phyloP scores from a whole-genome alignment of 1,284 basidiomycete species.

The Tilletia setariae region DNA sequence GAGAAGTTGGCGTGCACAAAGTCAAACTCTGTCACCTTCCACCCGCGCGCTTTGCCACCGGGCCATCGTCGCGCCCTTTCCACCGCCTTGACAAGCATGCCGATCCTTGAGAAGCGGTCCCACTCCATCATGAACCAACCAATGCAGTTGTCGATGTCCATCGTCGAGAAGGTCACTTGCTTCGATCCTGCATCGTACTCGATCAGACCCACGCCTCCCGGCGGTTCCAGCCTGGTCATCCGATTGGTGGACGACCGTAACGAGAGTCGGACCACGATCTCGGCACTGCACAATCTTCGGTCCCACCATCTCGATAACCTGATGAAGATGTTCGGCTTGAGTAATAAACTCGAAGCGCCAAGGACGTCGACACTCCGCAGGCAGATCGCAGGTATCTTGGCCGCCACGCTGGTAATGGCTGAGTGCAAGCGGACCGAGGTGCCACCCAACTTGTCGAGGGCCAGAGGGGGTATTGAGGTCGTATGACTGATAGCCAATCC shows the following conservation, averaged over 20 bases:
- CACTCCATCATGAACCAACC: constrained; percentile 83
- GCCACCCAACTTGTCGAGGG: not conserved
- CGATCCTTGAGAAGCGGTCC: constrained; percentile 84
- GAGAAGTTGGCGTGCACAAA: constrained; percentile 54
- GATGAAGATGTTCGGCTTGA: constrained; percentile 82
- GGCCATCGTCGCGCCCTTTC: constrained; percentile 11
- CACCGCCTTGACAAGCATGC: constrained; percentile 79
- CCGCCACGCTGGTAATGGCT: not conserved
- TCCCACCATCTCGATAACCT: constrained; percentile 88
- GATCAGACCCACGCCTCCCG: constrained; percentile 64
- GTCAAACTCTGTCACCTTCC: constrained; percentile 14
- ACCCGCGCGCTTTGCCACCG: not conserved
- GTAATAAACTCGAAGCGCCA: constrained; percentile 77
- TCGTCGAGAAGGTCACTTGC: constrained; percentile 77
- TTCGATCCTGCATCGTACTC: constrained; percentile 75
- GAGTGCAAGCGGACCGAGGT: not conserved
- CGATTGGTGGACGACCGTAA: constrained; percentile 17
- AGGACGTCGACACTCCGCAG: constrained; percentile 76
- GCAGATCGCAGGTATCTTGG: constrained; percentile 68
- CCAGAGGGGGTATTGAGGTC: constrained; percentile 23
- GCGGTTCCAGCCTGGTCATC: constrained; percentile 67
- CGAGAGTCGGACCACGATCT: constrained; percentile 30
- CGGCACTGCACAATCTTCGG: constrained; percentile 64
- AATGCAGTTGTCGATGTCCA: constrained; percentile 79
- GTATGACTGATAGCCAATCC: constrained; percentile 72